Base-by-base conservation (phyloP, 192 early-diverging fungal genomes). In the Mycoemilia scoparia region DNA sequence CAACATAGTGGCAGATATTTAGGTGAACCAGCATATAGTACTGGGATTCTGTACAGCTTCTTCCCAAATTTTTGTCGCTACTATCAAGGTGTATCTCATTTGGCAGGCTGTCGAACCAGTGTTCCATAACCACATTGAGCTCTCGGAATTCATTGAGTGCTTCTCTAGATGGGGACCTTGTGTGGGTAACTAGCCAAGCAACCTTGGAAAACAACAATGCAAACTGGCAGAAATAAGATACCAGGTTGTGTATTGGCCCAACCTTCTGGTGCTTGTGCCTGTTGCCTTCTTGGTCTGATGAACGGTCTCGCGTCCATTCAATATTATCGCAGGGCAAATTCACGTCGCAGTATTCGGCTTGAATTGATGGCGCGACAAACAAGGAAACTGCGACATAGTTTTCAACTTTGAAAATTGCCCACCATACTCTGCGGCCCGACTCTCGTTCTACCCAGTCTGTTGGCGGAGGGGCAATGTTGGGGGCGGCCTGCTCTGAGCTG, bases 151-250 rank as follows among this genome's bases (percentile, higher is more conserved):
- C 42, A 8, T 40, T 24, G 7, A 61, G 51, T 3, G 52, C 52
- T n/a, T 54, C 58, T 4, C 51, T 48, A 13, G 44, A 33, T 16
- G 25, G 32, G 12, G 44, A 20, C 21, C 43, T 51, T 13, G 48
- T 55, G 27, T 42, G 52, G 23, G 58, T 61, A 22, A 61, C 58
- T 23, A 61, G 58, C 53, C 58, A 61, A 11, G 58, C 58, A 0
- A 61, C 58, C 39, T 61, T 61, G 36, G 58, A 61, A 45, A 61
- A 61, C 25, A 61, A 55, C 29, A 61, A 41, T 38, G 58, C 51
- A 12, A 61, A 45, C 48, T 61, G 58, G 45, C 52, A 40, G 37
- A 55, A 53, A 45, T 61, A 61, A 13, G 58, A 51, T 8, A 53
- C 14, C 21, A 61, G 45, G 40, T 51, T 40, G 36, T 61, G 39